Evolutionary conservation across 768 basidiomycete genomes (phyloP).

Genomic region (Boletus sensibilis): DNA sequence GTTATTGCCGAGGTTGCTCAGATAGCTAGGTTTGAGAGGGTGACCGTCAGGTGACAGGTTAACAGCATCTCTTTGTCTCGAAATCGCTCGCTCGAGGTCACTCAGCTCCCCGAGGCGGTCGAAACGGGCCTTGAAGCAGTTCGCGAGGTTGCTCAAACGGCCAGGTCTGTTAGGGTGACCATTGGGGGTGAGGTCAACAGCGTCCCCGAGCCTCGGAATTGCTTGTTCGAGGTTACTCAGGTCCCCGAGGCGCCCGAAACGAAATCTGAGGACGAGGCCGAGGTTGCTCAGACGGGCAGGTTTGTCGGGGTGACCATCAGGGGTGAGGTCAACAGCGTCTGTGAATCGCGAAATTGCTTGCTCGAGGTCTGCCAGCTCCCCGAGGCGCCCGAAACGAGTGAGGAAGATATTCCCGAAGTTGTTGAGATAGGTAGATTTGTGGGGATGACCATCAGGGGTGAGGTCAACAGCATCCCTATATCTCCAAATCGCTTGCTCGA

Average conservation of each 20-base stretch:
- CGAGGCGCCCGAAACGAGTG: not conserved
- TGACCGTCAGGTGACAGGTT: no score
- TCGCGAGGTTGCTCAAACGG: no score
- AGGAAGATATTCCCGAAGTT: no score
- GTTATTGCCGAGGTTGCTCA: not conserved
- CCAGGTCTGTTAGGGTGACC: no score
- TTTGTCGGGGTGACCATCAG: not conserved
- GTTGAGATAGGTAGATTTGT: not conserved
- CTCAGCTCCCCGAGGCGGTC: no score
- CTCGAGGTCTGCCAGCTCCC: not conserved
- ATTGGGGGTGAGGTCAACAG: no score
- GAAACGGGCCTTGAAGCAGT: no score
- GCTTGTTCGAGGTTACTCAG: not conserved
- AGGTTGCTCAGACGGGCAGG: not conserved
- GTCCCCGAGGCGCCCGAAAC: not conserved
- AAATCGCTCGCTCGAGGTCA: no score
- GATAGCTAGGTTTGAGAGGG: no score
- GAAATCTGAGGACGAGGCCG: not conserved
- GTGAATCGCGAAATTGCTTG: not conserved
- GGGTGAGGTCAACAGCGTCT: not conserved
- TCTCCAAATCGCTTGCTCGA: conserved; percentile 1
- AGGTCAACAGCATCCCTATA: not conserved
- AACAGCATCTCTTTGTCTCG: no score
- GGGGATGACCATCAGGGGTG: not conserved
- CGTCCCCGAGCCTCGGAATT: not conserved